phyloP scores from a whole-genome alignment of 2,329 filamentous ascomycete species.

The Helminthosporium solani region DNA sequence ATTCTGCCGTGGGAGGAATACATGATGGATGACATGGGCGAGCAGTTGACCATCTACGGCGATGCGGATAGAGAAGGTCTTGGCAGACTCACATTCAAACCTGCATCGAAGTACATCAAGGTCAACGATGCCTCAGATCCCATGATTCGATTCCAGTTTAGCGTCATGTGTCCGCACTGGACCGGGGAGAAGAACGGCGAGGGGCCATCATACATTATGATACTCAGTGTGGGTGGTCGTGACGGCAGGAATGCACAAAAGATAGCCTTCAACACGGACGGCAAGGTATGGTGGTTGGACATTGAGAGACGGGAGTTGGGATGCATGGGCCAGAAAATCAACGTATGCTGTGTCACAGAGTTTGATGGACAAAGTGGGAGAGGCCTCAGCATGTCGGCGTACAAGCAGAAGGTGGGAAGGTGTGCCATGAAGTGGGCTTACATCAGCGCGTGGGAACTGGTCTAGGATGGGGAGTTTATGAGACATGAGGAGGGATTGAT shows the following conservation, averaged over 20 bases:
- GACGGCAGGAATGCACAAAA: conserved; percentile 69
- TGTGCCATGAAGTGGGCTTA: conserved; percentile 52
- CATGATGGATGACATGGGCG: conserved; percentile 57
- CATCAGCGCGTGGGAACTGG: conserved; percentile 58
- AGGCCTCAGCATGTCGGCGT: conserved; percentile 49
- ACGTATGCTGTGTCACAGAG: conserved; percentile 61
- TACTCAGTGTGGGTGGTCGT: conserved; percentile 61
- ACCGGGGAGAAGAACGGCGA: conserved; percentile 66
- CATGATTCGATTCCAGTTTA: conserved; percentile 74
- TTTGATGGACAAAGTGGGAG: conserved; percentile 54
- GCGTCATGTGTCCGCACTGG: conserved; percentile 80
- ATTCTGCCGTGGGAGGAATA: conserved; percentile 79
- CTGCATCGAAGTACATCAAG: conserved; percentile 59
- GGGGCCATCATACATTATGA: conserved; percentile 66
- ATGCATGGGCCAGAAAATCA: conserved; percentile 57
- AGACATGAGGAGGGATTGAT: neutral
- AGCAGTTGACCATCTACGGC: conserved; percentile 50
- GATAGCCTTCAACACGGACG: conserved; percentile 70
- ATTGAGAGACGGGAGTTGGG: conserved; percentile 56
- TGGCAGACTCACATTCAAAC: conserved; percentile 61
- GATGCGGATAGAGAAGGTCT: conserved; percentile 52
- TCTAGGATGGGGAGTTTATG: conserved; percentile 27
- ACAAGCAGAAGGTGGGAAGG: conserved; percentile 48
- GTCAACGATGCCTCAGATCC: conserved; percentile 52
- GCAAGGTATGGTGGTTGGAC: conserved; percentile 79